Evolutionary conservation across 768 basidiomycete genomes (phyloP).

Genomic region (Rossbeevera mucosa): DNA sequence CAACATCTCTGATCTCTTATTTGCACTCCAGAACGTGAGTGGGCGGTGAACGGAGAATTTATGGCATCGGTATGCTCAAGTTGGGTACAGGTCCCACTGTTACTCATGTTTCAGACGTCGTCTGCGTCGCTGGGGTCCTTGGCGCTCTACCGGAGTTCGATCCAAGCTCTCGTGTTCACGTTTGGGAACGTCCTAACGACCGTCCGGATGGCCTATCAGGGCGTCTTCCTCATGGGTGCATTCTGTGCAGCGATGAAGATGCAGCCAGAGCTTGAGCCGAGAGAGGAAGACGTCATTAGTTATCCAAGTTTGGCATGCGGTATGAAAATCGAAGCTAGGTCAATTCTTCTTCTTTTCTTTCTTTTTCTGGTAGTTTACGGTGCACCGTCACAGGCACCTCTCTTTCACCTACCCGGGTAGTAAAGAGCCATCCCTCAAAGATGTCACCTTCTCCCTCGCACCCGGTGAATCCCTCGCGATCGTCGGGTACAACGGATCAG

Average conservation of each 20-base stretch:
- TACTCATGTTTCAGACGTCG: constrained; percentile 68
- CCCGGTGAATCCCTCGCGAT: constrained; percentile 81
- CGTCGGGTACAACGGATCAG: constrained; percentile 82
- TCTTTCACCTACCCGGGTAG: constrained; percentile 81
- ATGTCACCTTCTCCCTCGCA: constrained; percentile 65
- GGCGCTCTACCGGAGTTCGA: constrained; percentile 73
- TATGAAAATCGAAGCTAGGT: constrained; percentile 66
- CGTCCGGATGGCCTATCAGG: constrained; percentile 73
- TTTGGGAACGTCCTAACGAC: constrained; percentile 59
- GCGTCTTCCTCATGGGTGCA: constrained; percentile 81
- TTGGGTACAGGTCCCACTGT: constrained; percentile 58
- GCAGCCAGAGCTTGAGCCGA: constrained; percentile 63
- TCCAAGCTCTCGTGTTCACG: constrained; percentile 67
- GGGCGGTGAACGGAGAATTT: not conserved
- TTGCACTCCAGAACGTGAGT: constrained; percentile 67
- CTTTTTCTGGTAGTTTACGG: constrained; percentile 3
- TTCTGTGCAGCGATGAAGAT: constrained; percentile 75
- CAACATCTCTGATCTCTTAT: constrained; percentile 60
- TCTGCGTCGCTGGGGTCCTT: constrained; percentile 76
- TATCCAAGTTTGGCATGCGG: constrained; percentile 52
- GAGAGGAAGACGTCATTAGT: constrained; percentile 43
- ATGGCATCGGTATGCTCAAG: not conserved
- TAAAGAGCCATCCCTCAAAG: constrained; percentile 57
- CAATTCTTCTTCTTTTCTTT: not conserved
- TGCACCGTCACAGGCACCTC: constrained; percentile 40